Evolutionary conservation across 2,329 filamentous ascomycete genomes (phyloP).

Genomic region (Penicillium griseofulvum): DNA sequence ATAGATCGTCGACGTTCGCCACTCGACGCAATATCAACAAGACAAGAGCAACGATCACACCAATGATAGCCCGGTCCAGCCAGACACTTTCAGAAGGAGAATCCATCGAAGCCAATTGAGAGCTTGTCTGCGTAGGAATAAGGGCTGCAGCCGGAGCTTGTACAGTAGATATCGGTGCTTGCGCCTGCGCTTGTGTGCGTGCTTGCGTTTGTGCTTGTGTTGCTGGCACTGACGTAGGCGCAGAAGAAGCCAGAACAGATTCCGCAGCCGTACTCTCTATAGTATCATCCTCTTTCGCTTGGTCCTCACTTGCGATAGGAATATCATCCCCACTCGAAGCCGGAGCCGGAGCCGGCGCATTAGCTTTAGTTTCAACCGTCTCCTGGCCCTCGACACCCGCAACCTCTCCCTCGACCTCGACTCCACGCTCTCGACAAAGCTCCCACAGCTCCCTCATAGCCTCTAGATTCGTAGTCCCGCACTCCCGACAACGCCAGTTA

Average conservation of each 20-base stretch:
- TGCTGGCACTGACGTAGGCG: background rate
- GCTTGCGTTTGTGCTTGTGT: background rate
- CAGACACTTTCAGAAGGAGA: conserved; percentile 59
- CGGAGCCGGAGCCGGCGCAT: background rate
- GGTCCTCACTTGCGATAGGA: background rate
- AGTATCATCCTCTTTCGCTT: background rate
- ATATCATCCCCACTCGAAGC: background rate
- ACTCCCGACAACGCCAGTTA: conserved; percentile 67
- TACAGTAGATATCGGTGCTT: background rate
- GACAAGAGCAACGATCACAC: conserved; percentile 65
- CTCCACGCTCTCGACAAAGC: conserved; percentile 33
- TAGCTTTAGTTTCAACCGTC: background rate
- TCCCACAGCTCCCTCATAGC: conserved; percentile 35
- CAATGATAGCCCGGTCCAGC: conserved; percentile 78
- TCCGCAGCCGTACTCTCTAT: background rate
- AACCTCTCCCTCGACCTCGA: conserved; percentile 16
- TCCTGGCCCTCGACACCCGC: conserved; percentile 4
- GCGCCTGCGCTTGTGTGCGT: background rate
- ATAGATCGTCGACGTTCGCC: conserved; percentile 25
- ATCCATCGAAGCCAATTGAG: background rate
- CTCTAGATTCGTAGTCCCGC: conserved; percentile 56
- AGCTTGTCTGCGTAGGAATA: background rate
- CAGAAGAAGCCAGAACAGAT: background rate
- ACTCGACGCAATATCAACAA: conserved; percentile 63
- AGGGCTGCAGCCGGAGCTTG: background rate